Evolutionary conservation across 2,329 filamentous ascomycete species (phyloP), one percentile per base, ranked within the genome.

Genomic region (Rhynchosporium secalis): DNA sequence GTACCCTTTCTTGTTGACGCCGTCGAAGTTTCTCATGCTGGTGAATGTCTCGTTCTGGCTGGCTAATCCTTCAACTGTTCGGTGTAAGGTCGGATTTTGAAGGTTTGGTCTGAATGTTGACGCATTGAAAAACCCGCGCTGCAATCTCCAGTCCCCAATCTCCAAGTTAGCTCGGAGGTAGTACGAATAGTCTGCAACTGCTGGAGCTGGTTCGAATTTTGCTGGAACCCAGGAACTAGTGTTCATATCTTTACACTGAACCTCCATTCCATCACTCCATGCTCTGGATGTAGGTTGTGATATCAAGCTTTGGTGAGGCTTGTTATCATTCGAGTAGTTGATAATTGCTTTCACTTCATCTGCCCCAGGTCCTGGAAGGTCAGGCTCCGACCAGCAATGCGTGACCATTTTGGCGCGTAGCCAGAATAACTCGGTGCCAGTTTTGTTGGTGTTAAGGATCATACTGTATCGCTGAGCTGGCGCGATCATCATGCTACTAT

Each of bases 401-500:
- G 78, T 83, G 33, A 85, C 75, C 82, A 87, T 86, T 51, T 81
- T 79, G 0, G 86, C 85, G 28, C 87, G 79, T 66, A 91, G 81
- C 76, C 88, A 88, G 70, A 87, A 91, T 7, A 83, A 77, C 15
- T 80, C 73, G 4, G 74, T 72, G 0, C 78, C 77, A 2, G 81
- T 79, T 55, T 83, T 81, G 70, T 87, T 86, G 5, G 86, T 80
- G 1, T 83, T 82, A 1, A 92, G 70, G 0, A 91, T 74, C 13
- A 88, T 79, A 69, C 87, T 89, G 69, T 90, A 91, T 13, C 89
- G 81, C 71, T 92, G 89, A 0, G 88, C 88, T 1, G 88, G 87
- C 7, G 86, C 81, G 28, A 92, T 77, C 64, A 89, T 86, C 58
- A 92, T 75, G 64, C 85, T 82, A 40, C 83, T 79, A 6, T 86